phyloP scores from a whole-genome alignment of 306 rosid species.

The Cicer cuneatum region DNA sequence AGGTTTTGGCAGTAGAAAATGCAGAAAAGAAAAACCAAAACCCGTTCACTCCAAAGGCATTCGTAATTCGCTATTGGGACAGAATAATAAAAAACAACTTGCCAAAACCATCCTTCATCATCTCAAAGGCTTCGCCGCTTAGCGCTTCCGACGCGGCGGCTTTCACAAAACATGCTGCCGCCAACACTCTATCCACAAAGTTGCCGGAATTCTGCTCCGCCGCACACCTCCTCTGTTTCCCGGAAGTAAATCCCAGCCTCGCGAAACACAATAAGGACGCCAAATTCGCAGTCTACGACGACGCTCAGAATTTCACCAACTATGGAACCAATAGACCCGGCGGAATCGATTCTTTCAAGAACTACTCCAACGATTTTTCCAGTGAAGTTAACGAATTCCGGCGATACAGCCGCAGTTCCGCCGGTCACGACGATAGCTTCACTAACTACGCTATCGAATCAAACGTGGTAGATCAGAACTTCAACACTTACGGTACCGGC shows the following conservation, averaged over 20 bases:
- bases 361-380: constrained; percentile 54
- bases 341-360: constrained; percentile 66
- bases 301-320: constrained; percentile 64
- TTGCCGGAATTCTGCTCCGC: constrained; percentile 75
- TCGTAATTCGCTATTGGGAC: constrained; percentile 76
- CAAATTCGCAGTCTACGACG: constrained; percentile 50
- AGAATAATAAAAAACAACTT: constrained; percentile 53
- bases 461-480: constrained; percentile 68
- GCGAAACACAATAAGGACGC: constrained; percentile 53
- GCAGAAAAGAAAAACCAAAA: constrained; percentile 55
- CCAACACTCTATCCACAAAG: constrained; percentile 59
- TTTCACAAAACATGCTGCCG: constrained; percentile 58
- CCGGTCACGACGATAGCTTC: constrained; percentile 61
- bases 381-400: constrained; percentile 60
- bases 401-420: constrained; percentile 70
- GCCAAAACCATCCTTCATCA: constrained; percentile 60
- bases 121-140: constrained; percentile 75
- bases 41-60: constrained; percentile 78
- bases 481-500: constrained; percentile 59
- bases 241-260: constrained; percentile 56
- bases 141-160: constrained; percentile 56
- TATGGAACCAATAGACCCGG: constrained; percentile 63
- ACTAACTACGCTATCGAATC: constrained; percentile 48
- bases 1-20: constrained; percentile 53
- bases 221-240: constrained; percentile 77